Evolutionary conservation across 2,329 filamentous ascomycete genomes (phyloP), one percentile per base, ranked within the genome.

Genomic region (Penicillium sp.): DNA sequence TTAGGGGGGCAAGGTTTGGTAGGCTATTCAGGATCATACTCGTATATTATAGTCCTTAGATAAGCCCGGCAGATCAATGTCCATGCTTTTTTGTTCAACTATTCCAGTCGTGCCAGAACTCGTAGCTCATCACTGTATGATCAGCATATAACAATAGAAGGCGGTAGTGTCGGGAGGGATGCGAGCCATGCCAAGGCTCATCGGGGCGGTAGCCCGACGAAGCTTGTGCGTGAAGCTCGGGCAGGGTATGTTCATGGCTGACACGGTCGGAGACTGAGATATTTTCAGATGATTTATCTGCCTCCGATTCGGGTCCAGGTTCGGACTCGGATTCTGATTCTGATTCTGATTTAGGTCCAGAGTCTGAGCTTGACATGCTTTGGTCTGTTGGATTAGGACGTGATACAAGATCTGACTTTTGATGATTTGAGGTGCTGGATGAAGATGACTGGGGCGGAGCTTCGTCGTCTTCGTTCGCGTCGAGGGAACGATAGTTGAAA

Each of bases 101-200:
- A 44, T 22, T 70, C 75, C 74, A 76, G 22, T 74, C 70, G 48
- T 77, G 76, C 71, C 73, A 79, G 35, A 88, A 75, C 72, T 87
- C 85, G 71, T 86, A 88, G 57, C 79, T 83, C 72, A 86, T 68
- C 8, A 87, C 73, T 0, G 80, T 80, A 59, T 84, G 79, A 67
- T 88, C 82, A 16, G 70, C 71, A 67, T 82, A 88, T 57, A 80
- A 79, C 65, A 88, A 70, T 59, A 88, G 68, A 21, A 88, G 61
- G 27, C 86, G 69, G 59, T 80, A 81, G 45, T 74, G 73, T 21
- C 79, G 76, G 16, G 74, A 78, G 21, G 71, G 70, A 44, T 76
- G 73, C 49, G 67, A 70, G 14, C 75, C 72, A 41, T 74, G 73
- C 74, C 77, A 79, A 43, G 48, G 47, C 56, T 76, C 73, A 13